Conservation (phyloP, 2,329 filamentous ascomycete species). For the Pseudovirgaria hyperparasitica region DNA sequence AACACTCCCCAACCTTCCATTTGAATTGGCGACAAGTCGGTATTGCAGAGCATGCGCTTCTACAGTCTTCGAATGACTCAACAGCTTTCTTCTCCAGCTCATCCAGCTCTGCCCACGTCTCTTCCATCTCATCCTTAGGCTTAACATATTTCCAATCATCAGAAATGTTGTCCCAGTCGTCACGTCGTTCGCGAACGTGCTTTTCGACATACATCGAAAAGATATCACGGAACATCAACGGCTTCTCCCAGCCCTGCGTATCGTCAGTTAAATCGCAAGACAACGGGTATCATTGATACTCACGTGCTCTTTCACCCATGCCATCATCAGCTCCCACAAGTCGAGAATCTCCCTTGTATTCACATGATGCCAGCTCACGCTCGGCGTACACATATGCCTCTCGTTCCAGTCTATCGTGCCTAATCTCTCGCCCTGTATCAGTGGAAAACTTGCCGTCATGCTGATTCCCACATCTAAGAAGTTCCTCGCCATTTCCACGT, state of each 20-base stretch:
- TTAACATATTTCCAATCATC: constrained; percentile 10
- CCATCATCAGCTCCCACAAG: constrained; percentile 19
- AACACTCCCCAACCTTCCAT: too few species aligned
- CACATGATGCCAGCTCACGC: constrained; percentile 25
- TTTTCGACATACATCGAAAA: constrained; percentile 19
- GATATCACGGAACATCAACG: constrained; percentile 21
- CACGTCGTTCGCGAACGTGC: constrained; percentile 13
- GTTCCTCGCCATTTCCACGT: constrained; percentile 21
- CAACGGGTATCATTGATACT: too few species aligned
- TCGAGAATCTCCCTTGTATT: constrained; percentile 10
- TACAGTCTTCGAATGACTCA: too few species aligned
- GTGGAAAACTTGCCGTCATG: constrained; percentile 26
- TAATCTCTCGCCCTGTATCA: constrained; percentile 31
- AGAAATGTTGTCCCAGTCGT: constrained; percentile 24
- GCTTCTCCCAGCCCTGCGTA: constrained; percentile 16
- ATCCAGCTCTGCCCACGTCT: too few species aligned
- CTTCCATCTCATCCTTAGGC: constrained; percentile 1
- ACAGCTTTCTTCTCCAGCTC: too few species aligned
- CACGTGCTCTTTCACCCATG: too few species aligned
- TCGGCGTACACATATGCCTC: constrained; percentile 30
- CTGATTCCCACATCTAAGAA: constrained; percentile 22
- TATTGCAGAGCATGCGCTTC: too few species aligned
- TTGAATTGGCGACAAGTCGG: too few species aligned
- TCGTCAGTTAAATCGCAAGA: too few species aligned
- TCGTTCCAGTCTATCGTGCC: constrained; percentile 25